Conservation (phyloP, 2,329 filamentous ascomycete genomes). For the Aschersonia sp. region DNA sequence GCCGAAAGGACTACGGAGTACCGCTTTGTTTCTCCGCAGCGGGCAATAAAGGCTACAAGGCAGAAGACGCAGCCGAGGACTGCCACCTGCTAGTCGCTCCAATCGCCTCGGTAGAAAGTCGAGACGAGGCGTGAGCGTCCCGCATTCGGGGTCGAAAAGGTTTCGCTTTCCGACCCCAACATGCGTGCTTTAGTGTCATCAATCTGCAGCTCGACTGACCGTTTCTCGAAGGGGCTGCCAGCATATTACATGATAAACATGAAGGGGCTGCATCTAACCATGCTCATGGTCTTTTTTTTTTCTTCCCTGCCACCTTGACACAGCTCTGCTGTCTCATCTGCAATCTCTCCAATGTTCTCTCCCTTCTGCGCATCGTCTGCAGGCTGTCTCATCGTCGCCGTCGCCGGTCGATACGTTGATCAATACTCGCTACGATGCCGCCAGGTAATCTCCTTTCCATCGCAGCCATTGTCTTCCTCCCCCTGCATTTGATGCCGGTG, state of each 20-base stretch:
- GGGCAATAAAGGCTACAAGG: neutral
- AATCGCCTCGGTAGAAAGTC: neutral
- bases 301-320: neutral
- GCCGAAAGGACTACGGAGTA: neutral
- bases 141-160: neutral
- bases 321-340: neutral
- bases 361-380: too few relatives aligned
- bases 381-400: too few relatives aligned
- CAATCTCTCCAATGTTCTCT: neutral
- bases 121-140: neutral
- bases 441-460: too few relatives aligned
- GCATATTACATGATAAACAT: neutral
- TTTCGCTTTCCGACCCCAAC: neutral
- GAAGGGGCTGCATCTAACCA: neutral
- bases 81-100: neutral
- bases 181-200: too few relatives aligned
- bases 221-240: neutral
- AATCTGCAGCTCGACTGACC: neutral
- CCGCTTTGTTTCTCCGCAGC: neutral
- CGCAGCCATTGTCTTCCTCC: too few relatives aligned
- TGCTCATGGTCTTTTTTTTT: neutral
- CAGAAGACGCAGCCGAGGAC: neutral
- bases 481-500: too few relatives aligned
- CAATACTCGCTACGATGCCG: too few relatives aligned
- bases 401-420: too few relatives aligned